Conservation (phyloP, 306 rosid genomes). For the Castanea crenata region DNA sequence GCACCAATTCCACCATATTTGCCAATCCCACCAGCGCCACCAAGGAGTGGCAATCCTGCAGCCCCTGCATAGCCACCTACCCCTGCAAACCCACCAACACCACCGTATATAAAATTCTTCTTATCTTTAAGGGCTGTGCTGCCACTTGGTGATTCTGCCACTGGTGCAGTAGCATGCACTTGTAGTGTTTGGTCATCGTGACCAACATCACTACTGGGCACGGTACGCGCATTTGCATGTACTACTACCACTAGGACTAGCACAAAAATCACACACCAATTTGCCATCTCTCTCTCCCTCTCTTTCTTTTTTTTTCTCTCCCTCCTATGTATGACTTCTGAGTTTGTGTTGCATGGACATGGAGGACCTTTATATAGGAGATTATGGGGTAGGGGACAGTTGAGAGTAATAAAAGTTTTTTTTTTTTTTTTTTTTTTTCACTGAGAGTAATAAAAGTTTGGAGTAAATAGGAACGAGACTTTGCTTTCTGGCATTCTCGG, state of each 20-base stretch:
- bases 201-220: conserved; percentile 25
- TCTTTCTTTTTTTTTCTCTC: neutral
- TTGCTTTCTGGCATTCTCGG: conserved; percentile 35
- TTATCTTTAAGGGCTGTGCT: conserved; percentile 35
- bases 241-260: conserved; percentile 20
- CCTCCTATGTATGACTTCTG: neutral
- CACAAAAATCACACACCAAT: conserved; percentile 24
- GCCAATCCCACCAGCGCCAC: conserved; percentile 27
- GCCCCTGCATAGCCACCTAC: conserved; percentile 34
- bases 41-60: conserved; percentile 35
- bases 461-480: conserved; percentile 13
- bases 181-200: conserved; percentile 10
- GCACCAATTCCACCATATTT: conserved; percentile 28
- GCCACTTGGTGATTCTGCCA: conserved; percentile 18
- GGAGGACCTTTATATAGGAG: conserved; percentile 16
- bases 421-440: neutral
- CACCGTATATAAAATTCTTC: conserved; percentile 56
- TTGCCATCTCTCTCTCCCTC: conserved; percentile 33
- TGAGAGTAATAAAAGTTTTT: conserved; percentile 51
- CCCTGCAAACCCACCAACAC: conserved; percentile 57
- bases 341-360: conserved; percentile 20
- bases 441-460: conserved; percentile 52
- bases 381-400: conserved; percentile 36
- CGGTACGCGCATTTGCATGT: conserved; percentile 55
- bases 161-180: conserved; percentile 42